phyloP scores from a whole-genome alignment of 176 grass and related monocot genomes.

The Raddia guianensis region DNA sequence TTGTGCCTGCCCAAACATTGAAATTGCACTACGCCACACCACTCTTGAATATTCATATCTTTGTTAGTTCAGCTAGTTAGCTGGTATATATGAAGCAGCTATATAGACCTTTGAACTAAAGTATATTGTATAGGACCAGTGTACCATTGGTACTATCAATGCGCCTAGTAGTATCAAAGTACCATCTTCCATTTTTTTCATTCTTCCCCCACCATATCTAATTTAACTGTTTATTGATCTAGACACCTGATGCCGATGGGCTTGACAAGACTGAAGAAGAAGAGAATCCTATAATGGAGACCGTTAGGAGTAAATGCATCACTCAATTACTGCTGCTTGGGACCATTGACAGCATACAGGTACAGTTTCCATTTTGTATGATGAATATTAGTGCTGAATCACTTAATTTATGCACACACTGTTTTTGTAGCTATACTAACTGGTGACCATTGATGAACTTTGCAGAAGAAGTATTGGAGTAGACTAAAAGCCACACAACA shows the following conservation, averaged over 20 bases:
- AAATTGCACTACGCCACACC: too few relatives aligned
- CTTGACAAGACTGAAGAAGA: constrained; percentile 65
- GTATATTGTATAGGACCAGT: constrained; percentile 1
- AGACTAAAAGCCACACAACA: constrained; percentile 75
- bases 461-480: constrained; percentile 90
- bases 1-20: too few relatives aligned
- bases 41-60: background rate
- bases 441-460: constrained; percentile 44
- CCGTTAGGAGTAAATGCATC: constrained; percentile 94
- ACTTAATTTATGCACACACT: constrained; percentile 18
- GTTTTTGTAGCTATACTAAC: constrained; percentile 35
- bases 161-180: constrained; percentile 1
- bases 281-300: constrained; percentile 85
- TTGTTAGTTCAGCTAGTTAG: background rate
- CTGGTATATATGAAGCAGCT: background rate
- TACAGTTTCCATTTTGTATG: constrained; percentile 31
- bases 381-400: constrained; percentile 13
- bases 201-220: constrained; percentile 32
- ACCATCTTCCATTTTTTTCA: constrained; percentile 33
- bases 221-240: constrained; percentile 42
- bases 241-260: constrained; percentile 63
- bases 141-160: background rate
- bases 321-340: constrained; percentile 92
- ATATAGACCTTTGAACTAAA: constrained; percentile 5
- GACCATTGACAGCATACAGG: constrained; percentile 95